phyloP scores from a whole-genome alignment of 2,329 filamentous ascomycete genomes.

The Exophiala sp. region DNA sequence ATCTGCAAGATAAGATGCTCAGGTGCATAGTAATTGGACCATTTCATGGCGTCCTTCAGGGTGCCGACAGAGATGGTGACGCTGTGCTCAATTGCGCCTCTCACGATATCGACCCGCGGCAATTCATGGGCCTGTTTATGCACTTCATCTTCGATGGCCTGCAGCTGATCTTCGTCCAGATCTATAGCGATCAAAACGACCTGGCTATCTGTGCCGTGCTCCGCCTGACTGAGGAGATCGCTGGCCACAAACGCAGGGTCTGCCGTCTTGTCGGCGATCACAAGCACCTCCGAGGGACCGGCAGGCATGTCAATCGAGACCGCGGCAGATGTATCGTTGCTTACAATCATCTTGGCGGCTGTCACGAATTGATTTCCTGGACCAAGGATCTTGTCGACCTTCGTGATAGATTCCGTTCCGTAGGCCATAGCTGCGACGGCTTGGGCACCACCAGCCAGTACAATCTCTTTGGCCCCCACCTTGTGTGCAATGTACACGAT shows the following conservation, averaged over 20 bases:
- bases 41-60: constrained; percentile 65
- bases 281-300: constrained; percentile 92
- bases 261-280: constrained; percentile 79
- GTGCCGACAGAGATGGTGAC: constrained; percentile 72
- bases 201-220: constrained; percentile 94
- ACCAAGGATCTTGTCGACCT: constrained; percentile 97
- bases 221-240: constrained; percentile 88
- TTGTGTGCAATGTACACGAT: constrained; percentile 98
- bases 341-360: constrained; percentile 95
- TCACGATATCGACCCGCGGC: constrained; percentile 87
- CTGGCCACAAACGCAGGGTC: constrained; percentile 94
- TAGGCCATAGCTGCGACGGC: constrained; percentile 96
- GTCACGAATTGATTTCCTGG: constrained; percentile 98
- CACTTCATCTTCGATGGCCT: constrained; percentile 84
- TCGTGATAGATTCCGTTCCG: constrained; percentile 85
- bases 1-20: constrained; percentile 95
- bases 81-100: constrained; percentile 83
- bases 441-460: constrained; percentile 90
- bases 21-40: constrained; percentile 91
- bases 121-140: constrained; percentile 80
- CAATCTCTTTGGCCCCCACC: constrained; percentile 90
- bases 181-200: constrained; percentile 85
- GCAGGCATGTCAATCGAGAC: constrained; percentile 98
- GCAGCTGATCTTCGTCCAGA: constrained; percentile 64
- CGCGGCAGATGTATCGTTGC: constrained; percentile 91